Evolutionary conservation across 2,329 filamentous ascomycete species (phyloP).

Genomic region (Albophoma yamanashiensis): DNA sequence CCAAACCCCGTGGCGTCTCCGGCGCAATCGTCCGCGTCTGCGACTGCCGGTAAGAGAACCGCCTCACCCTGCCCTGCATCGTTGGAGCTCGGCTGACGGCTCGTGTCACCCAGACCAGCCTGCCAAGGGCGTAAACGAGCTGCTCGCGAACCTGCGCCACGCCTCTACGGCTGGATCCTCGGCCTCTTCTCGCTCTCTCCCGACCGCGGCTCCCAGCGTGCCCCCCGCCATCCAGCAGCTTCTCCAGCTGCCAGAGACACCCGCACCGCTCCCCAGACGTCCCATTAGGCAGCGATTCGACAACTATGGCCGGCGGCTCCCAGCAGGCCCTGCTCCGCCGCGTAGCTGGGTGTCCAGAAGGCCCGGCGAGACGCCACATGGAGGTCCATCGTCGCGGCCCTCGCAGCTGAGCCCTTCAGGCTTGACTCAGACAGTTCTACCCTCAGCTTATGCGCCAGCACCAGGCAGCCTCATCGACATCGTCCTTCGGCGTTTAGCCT

Average conservation of each 20-base stretch:
- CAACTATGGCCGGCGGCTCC: constrained; percentile 36
- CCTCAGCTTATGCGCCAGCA: constrained; percentile 32
- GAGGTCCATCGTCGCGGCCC: constrained; percentile 4
- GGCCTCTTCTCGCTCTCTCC: constrained; percentile 13
- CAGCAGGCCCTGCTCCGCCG: constrained; percentile 49
- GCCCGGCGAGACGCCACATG: constrained; percentile 6
- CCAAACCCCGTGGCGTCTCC: constrained; percentile 44
- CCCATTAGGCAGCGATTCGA: constrained; percentile 30
- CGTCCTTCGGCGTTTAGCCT: constrained; percentile 36
- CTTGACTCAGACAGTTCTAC: constrained; percentile 22
- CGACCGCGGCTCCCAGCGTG: constrained; percentile 36
- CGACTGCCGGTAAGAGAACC: constrained; percentile 14
- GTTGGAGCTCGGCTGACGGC: background rate
- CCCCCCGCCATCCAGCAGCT: constrained; percentile 49
- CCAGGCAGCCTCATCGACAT: constrained; percentile 40
- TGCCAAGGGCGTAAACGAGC: constrained; percentile 43
- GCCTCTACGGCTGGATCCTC: constrained; percentile 19
- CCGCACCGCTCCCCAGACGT: constrained; percentile 37
- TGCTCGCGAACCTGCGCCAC: constrained; percentile 46
- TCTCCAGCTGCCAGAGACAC: constrained; percentile 48
- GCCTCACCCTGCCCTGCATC: background rate
- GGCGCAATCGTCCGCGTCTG: constrained; percentile 15
- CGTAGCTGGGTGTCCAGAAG: constrained; percentile 38
- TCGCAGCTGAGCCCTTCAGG: constrained; percentile 10
- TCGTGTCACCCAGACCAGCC: constrained; percentile 15